Evolutionary conservation across 441 rosid genomes (phyloP).

Genomic region (Brassica balearica): DNA sequence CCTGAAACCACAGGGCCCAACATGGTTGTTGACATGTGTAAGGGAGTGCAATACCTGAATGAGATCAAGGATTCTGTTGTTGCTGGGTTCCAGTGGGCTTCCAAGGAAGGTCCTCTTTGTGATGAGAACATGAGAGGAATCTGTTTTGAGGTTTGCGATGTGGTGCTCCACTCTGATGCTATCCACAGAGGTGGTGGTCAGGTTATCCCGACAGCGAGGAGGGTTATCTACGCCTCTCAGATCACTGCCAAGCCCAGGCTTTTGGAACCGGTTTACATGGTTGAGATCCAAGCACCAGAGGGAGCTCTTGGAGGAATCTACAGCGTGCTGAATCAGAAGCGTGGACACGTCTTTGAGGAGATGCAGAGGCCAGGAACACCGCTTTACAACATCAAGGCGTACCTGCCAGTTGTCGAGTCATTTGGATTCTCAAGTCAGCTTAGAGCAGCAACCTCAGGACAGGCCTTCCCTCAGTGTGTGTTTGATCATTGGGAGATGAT

Average conservation of each 20-base stretch:
- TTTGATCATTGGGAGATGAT: slow-evolving; percentile 51
- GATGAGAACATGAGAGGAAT: slow-evolving; percentile 48
- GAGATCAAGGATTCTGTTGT: slow-evolving; percentile 43
- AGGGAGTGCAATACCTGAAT: slow-evolving; percentile 49
- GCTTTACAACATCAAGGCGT: slow-evolving; percentile 45
- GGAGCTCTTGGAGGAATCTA: slow-evolving; percentile 49
- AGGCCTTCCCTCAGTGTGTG: slow-evolving; percentile 29
- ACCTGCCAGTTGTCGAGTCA: slow-evolving; percentile 44
- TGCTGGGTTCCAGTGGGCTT: slow-evolving; percentile 46
- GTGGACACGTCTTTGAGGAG: slow-evolving; percentile 49
- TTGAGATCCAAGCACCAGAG: slow-evolving; percentile 49
- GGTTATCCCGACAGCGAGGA: slow-evolving; percentile 47
- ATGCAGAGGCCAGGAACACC: slow-evolving; percentile 54
- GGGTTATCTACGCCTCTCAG: slow-evolving; percentile 46
- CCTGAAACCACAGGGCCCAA: slow-evolving; percentile 51
- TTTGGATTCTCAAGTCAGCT: slow-evolving; percentile 46
- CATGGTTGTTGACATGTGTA: slow-evolving; percentile 52
- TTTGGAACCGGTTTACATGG: slow-evolving; percentile 48
- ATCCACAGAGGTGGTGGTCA: slow-evolving; percentile 52
- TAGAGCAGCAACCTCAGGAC: slow-evolving; percentile 48
- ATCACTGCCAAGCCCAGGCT: slow-evolving; percentile 48
- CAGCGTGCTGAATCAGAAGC: slow-evolving; percentile 52
- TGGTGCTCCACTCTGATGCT: slow-evolving; percentile 43
- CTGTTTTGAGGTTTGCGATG: slow-evolving; percentile 8
- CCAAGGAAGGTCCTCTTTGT: slow-evolving; percentile 46